Percentiles rank a stretch among this genome's conserved stretches.
Evolutionary conservation across 345 rosid species (phyloP).

Genomic region (Cochlearia excelsa): DNA sequence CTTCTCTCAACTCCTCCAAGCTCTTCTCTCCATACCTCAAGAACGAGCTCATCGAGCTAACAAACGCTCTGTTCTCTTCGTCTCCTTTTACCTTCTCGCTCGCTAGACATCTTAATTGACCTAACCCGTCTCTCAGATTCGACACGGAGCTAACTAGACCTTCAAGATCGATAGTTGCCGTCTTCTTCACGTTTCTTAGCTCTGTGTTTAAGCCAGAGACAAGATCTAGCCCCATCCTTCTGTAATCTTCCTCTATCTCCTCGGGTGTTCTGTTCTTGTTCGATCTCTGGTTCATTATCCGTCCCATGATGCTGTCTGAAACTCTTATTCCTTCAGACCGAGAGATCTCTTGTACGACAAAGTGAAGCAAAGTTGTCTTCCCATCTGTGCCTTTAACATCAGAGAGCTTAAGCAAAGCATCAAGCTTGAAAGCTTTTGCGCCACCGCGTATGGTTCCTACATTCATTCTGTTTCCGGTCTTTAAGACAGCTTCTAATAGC

Average conservation of each 20-base stretch:
- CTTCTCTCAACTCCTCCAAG: conserved; percentile 60
- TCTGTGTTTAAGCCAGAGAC: conserved; percentile 79
- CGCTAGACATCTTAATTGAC: conserved; percentile 49
- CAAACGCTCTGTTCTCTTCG: conserved; percentile 51
- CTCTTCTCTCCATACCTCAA: conserved; percentile 54
- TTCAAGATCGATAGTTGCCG: conserved; percentile 82
- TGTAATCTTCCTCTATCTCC: conserved; percentile 83
- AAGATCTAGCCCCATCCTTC: conserved; percentile 88
- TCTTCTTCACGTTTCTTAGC: conserved; percentile 85
- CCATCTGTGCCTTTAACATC: conserved; percentile 96
- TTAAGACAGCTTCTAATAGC: conserved; percentile 85
- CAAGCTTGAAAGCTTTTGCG: conserved; percentile 92
- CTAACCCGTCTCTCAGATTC: conserved; percentile 63
- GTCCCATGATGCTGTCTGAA: conserved; percentile 89
- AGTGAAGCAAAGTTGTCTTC: conserved; percentile 81
- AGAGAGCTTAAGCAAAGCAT: conserved; percentile 82
- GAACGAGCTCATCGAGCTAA: conserved; percentile 59
- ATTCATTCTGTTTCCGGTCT: conserved; percentile 97
- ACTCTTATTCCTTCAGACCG: conserved; percentile 86
- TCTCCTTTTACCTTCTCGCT: conserved; percentile 39
- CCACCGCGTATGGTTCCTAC: conserved; percentile 95
- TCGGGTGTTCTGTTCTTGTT: conserved; percentile 54
- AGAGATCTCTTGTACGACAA: conserved; percentile 88
- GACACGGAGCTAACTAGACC: conserved; percentile 84
- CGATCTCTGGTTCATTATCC: conserved; percentile 54